Percentiles rank a stretch among this genome's conserved stretches.
Evolutionary conservation across 2,329 filamentous ascomycete genomes (phyloP).

Genomic region (Fusarium haematococcum): DNA sequence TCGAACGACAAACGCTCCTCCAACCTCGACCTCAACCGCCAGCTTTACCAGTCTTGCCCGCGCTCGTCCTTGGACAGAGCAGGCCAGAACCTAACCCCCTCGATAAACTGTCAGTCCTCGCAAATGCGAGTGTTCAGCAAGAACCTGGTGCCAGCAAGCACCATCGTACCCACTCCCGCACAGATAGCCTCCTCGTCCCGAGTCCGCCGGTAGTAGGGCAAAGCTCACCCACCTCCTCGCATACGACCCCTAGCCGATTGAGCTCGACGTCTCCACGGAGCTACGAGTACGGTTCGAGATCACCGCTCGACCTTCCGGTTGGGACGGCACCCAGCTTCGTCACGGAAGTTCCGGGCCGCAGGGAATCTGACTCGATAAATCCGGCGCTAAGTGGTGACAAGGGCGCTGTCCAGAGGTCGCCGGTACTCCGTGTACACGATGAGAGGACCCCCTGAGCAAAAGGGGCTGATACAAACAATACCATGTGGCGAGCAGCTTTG

Average conservation of each 20-base stretch:
- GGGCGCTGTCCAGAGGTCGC: conserved; percentile 41
- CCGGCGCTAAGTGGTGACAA: conserved; percentile 39
- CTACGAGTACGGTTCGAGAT: conserved; percentile 35
- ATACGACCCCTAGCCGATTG: conserved; percentile 37
- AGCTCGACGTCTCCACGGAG: conserved; percentile 41
- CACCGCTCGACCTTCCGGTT: conserved; percentile 13
- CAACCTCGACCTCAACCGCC: conserved; percentile 38
- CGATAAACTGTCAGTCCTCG: conserved; percentile 54
- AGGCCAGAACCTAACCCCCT: conserved; percentile 40
- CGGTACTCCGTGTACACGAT: conserved; percentile 48
- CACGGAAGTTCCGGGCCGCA: conserved; percentile 50
- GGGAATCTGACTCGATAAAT: conserved; percentile 40
- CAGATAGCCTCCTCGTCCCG: conserved; percentile 41
- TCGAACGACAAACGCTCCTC: conserved; percentile 37
- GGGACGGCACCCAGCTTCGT: conserved; percentile 37
- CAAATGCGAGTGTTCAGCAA: conserved; percentile 51
- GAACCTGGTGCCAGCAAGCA: conserved; percentile 41
- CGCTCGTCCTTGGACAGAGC: conserved; percentile 42
- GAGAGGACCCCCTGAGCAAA: conserved; percentile 12
- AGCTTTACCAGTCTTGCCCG: conserved; percentile 32
- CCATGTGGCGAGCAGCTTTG: not conserved
- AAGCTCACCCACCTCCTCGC: conserved; percentile 38
- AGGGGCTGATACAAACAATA: not conserved
- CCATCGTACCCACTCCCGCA: conserved; percentile 28
- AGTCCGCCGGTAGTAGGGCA: conserved; percentile 37